phyloP scores from a whole-genome alignment of 768 basidiomycete genomes.

The Termitomyces sp. region DNA sequence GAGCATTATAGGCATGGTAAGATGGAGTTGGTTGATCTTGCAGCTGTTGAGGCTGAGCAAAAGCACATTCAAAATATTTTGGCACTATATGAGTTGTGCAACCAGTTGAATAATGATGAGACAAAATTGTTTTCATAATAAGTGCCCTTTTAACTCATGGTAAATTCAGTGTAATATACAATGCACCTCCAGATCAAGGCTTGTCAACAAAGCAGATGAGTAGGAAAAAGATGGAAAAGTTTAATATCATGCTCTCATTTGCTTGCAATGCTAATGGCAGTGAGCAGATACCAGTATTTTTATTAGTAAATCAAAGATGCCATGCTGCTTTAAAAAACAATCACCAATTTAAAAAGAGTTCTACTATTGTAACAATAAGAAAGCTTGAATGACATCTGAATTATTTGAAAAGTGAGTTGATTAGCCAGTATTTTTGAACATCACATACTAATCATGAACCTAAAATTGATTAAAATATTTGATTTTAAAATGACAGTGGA shows the following conservation, averaged over 20 bases:
- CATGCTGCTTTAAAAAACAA: no score
- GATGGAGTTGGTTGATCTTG: background rate
- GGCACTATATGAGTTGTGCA: background rate
- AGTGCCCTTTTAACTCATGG: no score
- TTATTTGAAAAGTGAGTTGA: no score
- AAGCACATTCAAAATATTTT: background rate
- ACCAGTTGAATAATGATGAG: no score
- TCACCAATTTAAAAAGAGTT: no score
- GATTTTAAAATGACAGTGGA: slow-evolving; percentile 13
- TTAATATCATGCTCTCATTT: background rate
- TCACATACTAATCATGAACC: slow-evolving; percentile 4
- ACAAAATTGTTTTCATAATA: no score
- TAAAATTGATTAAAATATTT: background rate
- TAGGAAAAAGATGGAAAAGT: background rate
- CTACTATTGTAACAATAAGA: no score
- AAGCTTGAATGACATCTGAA: no score
- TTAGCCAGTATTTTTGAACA: no score
- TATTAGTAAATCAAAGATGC: background rate
- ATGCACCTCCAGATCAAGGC: background rate
- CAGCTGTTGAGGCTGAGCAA: background rate
- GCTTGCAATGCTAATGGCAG: background rate
- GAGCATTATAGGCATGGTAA: background rate
- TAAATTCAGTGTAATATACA: no score
- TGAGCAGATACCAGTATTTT: background rate
- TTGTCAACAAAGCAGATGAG: background rate